phyloP scores from a whole-genome alignment of 2,329 filamentous ascomycete species.

The Colletotrichum musae region DNA sequence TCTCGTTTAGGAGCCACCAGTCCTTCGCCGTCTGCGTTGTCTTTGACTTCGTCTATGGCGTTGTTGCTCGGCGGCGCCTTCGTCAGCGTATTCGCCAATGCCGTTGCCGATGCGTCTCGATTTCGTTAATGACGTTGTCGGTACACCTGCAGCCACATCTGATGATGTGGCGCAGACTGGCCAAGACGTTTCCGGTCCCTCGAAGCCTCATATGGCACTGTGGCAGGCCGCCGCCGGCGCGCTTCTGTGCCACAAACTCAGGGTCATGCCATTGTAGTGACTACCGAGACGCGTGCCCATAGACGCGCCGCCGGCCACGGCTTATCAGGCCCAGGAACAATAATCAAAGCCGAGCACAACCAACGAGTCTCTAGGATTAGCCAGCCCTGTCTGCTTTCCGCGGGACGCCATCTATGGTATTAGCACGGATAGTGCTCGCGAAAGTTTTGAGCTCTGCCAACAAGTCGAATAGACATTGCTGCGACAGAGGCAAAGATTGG shows the following conservation, averaged over 20 bases:
- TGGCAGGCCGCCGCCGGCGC: neutral
- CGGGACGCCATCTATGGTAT: no score
- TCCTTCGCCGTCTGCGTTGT: no score
- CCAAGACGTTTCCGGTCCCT: neutral
- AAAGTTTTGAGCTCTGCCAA: no score
- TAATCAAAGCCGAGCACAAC: neutral
- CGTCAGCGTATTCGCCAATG: no score
- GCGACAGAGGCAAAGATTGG: neutral
- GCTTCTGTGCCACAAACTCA: no score
- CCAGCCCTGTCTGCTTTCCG: neutral
- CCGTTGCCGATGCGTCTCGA: no score
- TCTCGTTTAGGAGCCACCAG: no score
- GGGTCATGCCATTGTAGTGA: neutral
- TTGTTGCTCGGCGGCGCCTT: no score
- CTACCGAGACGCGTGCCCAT: neutral
- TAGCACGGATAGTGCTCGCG: no score
- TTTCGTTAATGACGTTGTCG: no score
- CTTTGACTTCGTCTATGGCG: no score
- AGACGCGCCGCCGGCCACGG: neutral
- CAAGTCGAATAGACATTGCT: neutral
- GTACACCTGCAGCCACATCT: neutral
- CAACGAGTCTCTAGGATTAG: neutral
- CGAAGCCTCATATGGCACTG: neutral
- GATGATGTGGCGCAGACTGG: neutral
- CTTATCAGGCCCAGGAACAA: neutral